phyloP scores from a whole-genome alignment of 2,329 filamentous ascomycete species.

The Aspergillus neoniger region DNA sequence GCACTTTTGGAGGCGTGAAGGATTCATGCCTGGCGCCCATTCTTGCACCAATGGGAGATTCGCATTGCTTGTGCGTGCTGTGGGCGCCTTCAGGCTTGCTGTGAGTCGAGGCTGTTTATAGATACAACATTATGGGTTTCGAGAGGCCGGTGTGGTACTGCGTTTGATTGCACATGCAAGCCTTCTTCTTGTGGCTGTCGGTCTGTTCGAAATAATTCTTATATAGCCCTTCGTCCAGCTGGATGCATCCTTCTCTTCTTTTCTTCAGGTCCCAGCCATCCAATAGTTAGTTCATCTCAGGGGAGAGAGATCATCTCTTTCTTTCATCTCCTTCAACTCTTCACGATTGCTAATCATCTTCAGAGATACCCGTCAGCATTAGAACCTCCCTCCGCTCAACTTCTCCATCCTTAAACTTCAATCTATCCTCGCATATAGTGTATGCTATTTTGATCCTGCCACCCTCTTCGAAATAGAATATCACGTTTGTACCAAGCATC shows the following conservation, averaged over 20 bases:
- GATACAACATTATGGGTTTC: slow-evolving; percentile 27
- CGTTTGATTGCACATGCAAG: slow-evolving; percentile 26
- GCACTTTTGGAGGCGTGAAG: slow-evolving; percentile 6
- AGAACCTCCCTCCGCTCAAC: background rate
- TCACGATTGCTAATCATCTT: background rate
- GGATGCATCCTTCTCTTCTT: background rate
- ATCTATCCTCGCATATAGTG: background rate
- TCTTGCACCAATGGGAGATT: slow-evolving; percentile 25
- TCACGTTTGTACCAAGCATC: slow-evolving; percentile 11
- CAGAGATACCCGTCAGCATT: background rate
- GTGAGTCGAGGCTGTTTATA: slow-evolving; percentile 30
- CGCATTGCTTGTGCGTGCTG: slow-evolving; percentile 18
- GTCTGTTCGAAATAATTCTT: background rate
- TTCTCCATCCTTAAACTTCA: background rate
- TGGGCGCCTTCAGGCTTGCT: slow-evolving; percentile 30
- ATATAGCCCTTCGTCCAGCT: slow-evolving; percentile 12
- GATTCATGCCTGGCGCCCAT: slow-evolving; percentile 26
- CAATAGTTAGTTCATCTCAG: background rate
- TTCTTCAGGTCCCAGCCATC: background rate
- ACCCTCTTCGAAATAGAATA: background rate
- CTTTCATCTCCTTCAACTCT: background rate
- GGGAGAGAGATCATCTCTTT: background rate
- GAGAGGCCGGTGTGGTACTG: slow-evolving; percentile 19
- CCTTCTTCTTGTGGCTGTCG: background rate
- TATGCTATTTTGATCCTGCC: background rate